Evolutionary conservation across 2,329 filamentous ascomycete species (phyloP).

Genomic region (Botryotinia globosa): DNA sequence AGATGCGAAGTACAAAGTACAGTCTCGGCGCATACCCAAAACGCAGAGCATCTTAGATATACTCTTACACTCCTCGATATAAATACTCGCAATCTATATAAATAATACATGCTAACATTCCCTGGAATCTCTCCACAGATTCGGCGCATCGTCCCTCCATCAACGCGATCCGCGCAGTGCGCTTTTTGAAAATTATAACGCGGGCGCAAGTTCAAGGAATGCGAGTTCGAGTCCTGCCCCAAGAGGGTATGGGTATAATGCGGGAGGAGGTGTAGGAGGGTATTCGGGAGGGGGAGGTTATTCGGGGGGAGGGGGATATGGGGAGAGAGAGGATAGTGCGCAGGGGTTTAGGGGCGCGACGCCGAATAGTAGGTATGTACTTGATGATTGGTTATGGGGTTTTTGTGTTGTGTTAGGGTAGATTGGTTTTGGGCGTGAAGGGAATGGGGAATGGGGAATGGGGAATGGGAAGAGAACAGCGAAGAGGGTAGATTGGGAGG

Average conservation of each 20-base stretch:
- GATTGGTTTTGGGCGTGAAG: not conserved
- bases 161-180: conserved; percentile 70
- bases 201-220: conserved; percentile 40
- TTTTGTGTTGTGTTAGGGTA: not conserved
- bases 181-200: conserved; percentile 72
- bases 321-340: conserved; percentile 16
- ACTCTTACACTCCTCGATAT: not conserved
- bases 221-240: conserved; percentile 19
- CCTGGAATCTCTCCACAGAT: conserved; percentile 47
- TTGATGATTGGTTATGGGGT: not conserved
- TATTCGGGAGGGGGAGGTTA: conserved; percentile 31
- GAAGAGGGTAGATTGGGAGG: not conserved
- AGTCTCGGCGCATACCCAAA: not conserved
- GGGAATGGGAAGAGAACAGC: no score
- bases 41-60: not conserved
- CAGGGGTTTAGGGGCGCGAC: conserved; percentile 63
- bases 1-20: not conserved
- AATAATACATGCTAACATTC: not conserved
- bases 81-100: not conserved
- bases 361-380: conserved; percentile 62
- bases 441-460: no score
- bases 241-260: conserved; percentile 52
- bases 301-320: not conserved
- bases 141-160: conserved; percentile 65
- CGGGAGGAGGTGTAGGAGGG: conserved; percentile 34